phyloP scores from a whole-genome alignment of 176 grass and related monocot genomes.

The Carex scoparia region DNA sequence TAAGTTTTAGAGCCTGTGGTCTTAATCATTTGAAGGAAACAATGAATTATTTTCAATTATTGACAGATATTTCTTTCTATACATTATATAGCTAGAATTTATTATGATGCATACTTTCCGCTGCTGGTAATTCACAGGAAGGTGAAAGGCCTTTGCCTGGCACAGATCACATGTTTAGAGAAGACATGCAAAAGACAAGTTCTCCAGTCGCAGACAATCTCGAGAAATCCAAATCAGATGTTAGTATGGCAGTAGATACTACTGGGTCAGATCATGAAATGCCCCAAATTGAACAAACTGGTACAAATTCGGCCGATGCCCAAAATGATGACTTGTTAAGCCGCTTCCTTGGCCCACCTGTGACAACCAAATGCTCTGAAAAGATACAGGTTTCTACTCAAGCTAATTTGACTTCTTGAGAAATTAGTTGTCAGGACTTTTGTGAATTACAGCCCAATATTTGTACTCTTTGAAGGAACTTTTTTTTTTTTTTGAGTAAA shows the following conservation, averaged over 20 bases:
- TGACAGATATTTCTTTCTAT: background rate
- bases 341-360: constrained; percentile 55
- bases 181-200: constrained; percentile 41
- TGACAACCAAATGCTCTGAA: constrained; percentile 66
- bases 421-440: background rate
- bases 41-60: background rate
- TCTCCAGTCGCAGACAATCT: constrained; percentile 37
- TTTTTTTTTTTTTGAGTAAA: background rate
- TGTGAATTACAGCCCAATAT: background rate
- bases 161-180: constrained; percentile 38
- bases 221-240: constrained; percentile 45
- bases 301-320: constrained; percentile 38
- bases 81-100: background rate
- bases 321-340: constrained; percentile 52
- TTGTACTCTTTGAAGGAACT: background rate
- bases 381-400: constrained; percentile 48
- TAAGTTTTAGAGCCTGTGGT: background rate
- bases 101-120: background rate
- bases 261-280: constrained; percentile 41
- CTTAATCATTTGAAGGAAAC: background rate
- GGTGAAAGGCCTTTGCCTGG: constrained; percentile 48
- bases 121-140: constrained; percentile 39
- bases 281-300: constrained; percentile 42
- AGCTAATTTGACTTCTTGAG: constrained; percentile 17
- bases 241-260: constrained; percentile 39